Evolutionary conservation across 768 basidiomycete species (phyloP).

Genomic region (Leucosporidium yakuticum): DNA sequence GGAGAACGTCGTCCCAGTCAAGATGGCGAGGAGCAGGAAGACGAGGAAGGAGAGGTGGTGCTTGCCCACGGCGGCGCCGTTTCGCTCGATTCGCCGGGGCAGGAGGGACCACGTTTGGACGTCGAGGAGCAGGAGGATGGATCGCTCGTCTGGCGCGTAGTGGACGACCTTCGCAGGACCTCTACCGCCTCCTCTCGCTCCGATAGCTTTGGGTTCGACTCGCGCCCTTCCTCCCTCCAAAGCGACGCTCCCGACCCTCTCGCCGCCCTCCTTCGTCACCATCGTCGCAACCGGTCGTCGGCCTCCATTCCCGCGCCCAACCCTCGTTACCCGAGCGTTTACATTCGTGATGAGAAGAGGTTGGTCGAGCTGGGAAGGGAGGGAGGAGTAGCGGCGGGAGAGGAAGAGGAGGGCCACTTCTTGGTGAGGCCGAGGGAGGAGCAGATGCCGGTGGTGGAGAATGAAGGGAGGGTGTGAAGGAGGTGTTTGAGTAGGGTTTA

Average conservation of each 20-base stretch:
- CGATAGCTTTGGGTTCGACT: conserved; percentile 21
- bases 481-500: no score
- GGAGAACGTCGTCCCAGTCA: background rate
- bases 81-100: background rate
- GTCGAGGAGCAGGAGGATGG: conserved; percentile 2
- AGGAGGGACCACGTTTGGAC: background rate
- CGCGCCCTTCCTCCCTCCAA: conserved; percentile 17
- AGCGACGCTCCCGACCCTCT: background rate
- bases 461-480: no score
- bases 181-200: conserved; percentile 12
- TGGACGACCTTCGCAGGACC: conserved; percentile 21
- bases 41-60: background rate
- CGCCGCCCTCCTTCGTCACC: conserved; percentile 2
- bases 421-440: no score
- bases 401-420: background rate
- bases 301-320: conserved; percentile 7
- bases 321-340: conserved; percentile 24
- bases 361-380: conserved; percentile 21
- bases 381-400: conserved; percentile 17
- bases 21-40: background rate
- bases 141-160: conserved; percentile 24
- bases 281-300: conserved; percentile 14
- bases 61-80: background rate
- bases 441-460: no score
- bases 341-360: conserved; percentile 20